A percentile compares a stretch with the other conserved stretches of the same genome.
Evolutionary conservation across 805 yeast species (phyloP).

Genomic region (Dipodascus geniculatus): DNA sequence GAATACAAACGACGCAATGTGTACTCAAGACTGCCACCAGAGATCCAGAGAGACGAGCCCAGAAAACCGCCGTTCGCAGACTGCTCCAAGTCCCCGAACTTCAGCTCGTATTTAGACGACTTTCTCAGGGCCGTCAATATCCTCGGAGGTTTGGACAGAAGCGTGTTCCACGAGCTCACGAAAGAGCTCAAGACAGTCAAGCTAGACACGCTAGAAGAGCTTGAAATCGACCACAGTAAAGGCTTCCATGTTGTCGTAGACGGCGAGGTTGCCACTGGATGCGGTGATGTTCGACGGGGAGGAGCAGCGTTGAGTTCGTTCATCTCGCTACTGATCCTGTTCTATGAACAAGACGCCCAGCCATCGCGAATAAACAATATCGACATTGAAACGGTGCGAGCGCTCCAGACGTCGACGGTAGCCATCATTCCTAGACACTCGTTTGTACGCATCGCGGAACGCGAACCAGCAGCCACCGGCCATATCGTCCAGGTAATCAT

Average conservation of each 20-base stretch:
- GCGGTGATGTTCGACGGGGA: constrained; percentile 63
- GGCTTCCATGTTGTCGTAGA: constrained; percentile 92
- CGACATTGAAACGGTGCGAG: constrained; percentile 1
- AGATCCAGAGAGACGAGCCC: constrained; percentile 33
- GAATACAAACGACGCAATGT: constrained; percentile 52
- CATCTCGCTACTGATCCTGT: constrained; percentile 65
- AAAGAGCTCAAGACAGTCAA: constrained; percentile 85
- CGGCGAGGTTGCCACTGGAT: constrained; percentile 73
- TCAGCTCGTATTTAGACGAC: constrained; percentile 70
- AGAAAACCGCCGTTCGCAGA: constrained; percentile 36
- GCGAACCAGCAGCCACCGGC: constrained; percentile 81
- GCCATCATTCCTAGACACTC: constrained; percentile 86
- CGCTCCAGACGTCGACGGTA: constrained; percentile 45
- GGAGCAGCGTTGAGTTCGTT: constrained; percentile 82
- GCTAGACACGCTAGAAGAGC: constrained; percentile 61
- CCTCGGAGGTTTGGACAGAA: constrained; percentile 83
- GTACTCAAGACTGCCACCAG: constrained; percentile 48
- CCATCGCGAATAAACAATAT: no score
- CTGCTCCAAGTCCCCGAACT: constrained; percentile 19
- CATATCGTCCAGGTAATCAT: constrained; percentile 90
- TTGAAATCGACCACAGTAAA: constrained; percentile 57
- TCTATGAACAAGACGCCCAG: constrained; percentile 31
- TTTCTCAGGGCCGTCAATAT: constrained; percentile 84
- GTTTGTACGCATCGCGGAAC: constrained; percentile 55
- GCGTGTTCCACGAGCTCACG: constrained; percentile 87